A percentile compares a stretch with the other conserved stretches of the same genome.
phyloP scores from a whole-genome alignment of 306 rosid species.

The Delonix regia region DNA sequence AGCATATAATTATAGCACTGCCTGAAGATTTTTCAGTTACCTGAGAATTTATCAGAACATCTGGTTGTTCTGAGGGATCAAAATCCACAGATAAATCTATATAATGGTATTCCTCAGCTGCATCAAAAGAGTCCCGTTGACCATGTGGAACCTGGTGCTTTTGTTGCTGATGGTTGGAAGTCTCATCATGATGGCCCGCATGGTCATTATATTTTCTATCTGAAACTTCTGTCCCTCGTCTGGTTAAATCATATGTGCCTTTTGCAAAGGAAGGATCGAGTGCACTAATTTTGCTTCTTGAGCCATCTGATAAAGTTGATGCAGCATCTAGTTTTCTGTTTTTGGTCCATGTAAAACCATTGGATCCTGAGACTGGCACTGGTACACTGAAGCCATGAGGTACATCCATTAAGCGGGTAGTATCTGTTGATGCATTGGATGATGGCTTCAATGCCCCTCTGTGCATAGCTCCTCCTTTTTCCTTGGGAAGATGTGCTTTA shows the following conservation, averaged over 20 bases:
- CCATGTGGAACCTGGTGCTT: conserved; percentile 36
- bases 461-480: conserved; percentile 45
- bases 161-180: conserved; percentile 21
- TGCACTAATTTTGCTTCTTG: conserved; percentile 80
- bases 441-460: conserved; percentile 49
- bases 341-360: conserved; percentile 79
- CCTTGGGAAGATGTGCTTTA: conserved; percentile 41
- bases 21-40: conserved; percentile 40
- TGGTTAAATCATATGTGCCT: conserved; percentile 46
- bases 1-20: background rate
- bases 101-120: conserved; percentile 43
- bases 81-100: conserved; percentile 41
- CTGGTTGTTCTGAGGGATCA: conserved; percentile 32
- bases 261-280: conserved; percentile 81
- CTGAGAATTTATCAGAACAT: conserved; percentile 35
- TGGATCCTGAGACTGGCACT: conserved; percentile 60
- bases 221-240: conserved; percentile 40
- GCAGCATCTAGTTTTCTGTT: conserved; percentile 53
- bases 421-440: conserved; percentile 61
- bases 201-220: conserved; percentile 31
- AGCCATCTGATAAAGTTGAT: conserved; percentile 74
- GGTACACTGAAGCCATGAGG: conserved; percentile 50
- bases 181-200: conserved; percentile 24
- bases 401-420: conserved; percentile 37
- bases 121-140: conserved; percentile 51